Base-by-base conservation (phyloP, 192 early-diverging fungal genomes). In the Coemansia biformis region DNA sequence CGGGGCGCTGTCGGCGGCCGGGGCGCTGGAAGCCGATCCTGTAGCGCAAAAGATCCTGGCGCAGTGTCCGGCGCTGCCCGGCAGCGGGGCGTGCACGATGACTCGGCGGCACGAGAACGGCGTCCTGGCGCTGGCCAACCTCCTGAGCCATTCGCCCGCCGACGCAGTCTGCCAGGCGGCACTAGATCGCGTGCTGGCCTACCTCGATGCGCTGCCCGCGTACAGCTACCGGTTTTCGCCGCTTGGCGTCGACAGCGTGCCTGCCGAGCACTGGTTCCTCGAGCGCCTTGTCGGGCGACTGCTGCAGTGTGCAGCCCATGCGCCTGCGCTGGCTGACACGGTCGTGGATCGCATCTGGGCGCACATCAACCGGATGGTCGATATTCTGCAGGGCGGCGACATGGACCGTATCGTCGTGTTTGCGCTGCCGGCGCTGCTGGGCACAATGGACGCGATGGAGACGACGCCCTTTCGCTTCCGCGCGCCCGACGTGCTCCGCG, bases 81-180 rank as follows among this genome's bases (percentile, higher is more conserved):
- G 21, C 4, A 31, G 23, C 36, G 38, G 19, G 12, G 15, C 29
- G 23, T 33, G 32, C 23, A 35, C 28, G 16, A 26, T 54, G 43
- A 57, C 38, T 15, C 31, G 38, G 17, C 76, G 76, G 9, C 76
- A 78, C 15, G 57, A 75, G 48, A 64, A 65, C 36, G 76, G 43
- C 17, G 51, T 78, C 10, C 48, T 78, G 28, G 70, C 70, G 15
- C 53, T 74, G n/a, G 71, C 66, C 32, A 67, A 68, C 29, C 58
- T 74, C n/a, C 26, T 62, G 13, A 37, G 54, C 34, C 54, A 49
- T 42, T 35, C 61, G 7, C 16, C 37, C 2, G 37, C 46, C 10
- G 15, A 19, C 26, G 42, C 31, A 18, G 44, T 52, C 5, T 65
- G 59, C 12, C 22, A n/a, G 14, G 16, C 36, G 22, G 54, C 59